Conservation (phyloP, 2,329 filamentous ascomycete species). For the Cordyceps tenuipes region DNA sequence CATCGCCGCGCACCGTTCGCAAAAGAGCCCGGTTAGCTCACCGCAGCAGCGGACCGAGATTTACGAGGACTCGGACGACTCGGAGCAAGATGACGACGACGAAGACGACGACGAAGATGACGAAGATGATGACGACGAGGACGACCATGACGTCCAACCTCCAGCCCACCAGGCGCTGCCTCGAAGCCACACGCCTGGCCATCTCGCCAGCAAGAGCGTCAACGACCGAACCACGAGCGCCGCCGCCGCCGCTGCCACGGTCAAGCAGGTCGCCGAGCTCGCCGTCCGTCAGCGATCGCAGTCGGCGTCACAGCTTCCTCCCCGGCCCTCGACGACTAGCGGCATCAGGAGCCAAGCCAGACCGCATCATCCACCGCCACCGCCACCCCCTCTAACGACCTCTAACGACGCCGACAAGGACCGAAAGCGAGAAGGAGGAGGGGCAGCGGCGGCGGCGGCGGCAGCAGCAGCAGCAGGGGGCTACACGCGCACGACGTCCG, state of each 20-base stretch:
- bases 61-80: slow-evolving; percentile 28
- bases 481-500: slow-evolving; percentile 5
- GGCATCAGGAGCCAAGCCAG: slow-evolving; percentile 11
- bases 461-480: too few relatives aligned
- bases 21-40: slow-evolving; percentile 7
- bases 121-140: slow-evolving; percentile 22
- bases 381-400: slow-evolving; percentile 14
- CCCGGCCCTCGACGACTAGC: slow-evolving; percentile 21
- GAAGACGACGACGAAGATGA: slow-evolving; percentile 27
- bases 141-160: slow-evolving; percentile 25
- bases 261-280: slow-evolving; percentile 35
- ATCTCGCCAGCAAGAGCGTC: slow-evolving; percentile 49
- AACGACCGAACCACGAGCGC: slow-evolving; percentile 41
- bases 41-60: slow-evolving; percentile 21
- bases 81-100: slow-evolving; percentile 20
- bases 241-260: slow-evolving; percentile 8
- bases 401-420: slow-evolving; percentile 21
- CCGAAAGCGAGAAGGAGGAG: not conserved
- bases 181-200: slow-evolving; percentile 54
- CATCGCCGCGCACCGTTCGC: not conserved
- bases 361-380: slow-evolving; percentile 19
- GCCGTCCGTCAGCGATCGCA: slow-evolving; percentile 47
- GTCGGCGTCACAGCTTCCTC: slow-evolving; percentile 33
- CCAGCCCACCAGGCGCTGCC: slow-evolving; percentile 27
- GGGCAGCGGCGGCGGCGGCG: too few relatives aligned